Evolutionary conservation across 495 filamentous ascomycete genomes (phyloP).

Genomic region (Penicillium ochrochloron): DNA sequence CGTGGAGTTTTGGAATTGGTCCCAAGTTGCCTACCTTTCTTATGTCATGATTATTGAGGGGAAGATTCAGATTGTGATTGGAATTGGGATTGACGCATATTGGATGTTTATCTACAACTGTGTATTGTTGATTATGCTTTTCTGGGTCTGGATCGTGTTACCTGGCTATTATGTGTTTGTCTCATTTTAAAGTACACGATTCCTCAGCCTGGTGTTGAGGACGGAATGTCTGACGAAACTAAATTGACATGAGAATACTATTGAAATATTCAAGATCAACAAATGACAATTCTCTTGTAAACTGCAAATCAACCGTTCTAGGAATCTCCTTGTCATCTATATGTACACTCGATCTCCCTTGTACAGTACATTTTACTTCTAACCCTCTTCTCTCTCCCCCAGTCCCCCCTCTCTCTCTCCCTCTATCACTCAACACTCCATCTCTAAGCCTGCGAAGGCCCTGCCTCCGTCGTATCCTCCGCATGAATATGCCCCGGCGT

Average conservation of each 20-base stretch:
- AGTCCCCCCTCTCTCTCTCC: background rate
- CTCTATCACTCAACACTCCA: background rate
- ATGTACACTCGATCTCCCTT: too few species aligned
- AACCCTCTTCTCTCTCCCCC: too few species aligned
- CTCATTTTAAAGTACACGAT: background rate
- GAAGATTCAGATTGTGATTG: slow-evolving; percentile 11
- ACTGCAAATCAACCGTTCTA: background rate
- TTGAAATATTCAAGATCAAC: background rate
- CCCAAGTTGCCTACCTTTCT: background rate
- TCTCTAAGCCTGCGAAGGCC: slow-evolving; percentile 26
- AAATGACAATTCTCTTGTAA: background rate
- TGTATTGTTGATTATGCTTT: slow-evolving; percentile 1
- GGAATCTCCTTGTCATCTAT: background rate
- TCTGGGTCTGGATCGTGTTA: background rate
- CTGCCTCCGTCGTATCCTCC: slow-evolving; percentile 28
- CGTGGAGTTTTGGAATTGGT: background rate
- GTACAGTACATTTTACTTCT: too few species aligned
- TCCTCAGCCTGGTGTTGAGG: slow-evolving; percentile 19
- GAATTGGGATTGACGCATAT: background rate
- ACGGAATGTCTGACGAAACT: slow-evolving; percentile 5
- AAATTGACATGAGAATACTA: slow-evolving; percentile 23
- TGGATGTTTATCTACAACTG: background rate
- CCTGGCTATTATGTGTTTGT: background rate
- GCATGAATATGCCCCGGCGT: slow-evolving; percentile 29
- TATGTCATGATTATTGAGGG: background rate